A percentile compares a stretch with the other conserved stretches of the same genome.
Evolutionary conservation across 306 rosid genomes (phyloP).

Genomic region (Begonia masoniana): DNA sequence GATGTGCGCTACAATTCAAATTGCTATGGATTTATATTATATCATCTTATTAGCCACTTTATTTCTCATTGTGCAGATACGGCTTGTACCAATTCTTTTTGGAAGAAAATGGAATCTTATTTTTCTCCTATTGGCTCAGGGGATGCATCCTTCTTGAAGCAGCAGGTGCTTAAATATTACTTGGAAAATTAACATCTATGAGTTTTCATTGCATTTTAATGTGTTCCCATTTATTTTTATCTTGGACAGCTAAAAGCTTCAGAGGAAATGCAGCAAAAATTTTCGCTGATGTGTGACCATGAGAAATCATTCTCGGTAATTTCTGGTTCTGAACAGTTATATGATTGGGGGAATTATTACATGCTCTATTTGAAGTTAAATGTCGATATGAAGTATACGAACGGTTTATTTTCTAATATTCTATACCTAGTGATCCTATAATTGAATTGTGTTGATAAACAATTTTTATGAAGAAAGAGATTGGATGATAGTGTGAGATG

Average conservation of each 20-base stretch:
- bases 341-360: too few relatives aligned
- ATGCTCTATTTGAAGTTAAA: too few relatives aligned
- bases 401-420: too few relatives aligned
- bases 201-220: slow-evolving; percentile 9
- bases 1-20: not conserved
- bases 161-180: slow-evolving; percentile 32
- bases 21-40: not conserved
- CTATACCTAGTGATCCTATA: too few relatives aligned
- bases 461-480: too few relatives aligned
- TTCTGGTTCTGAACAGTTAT: too few relatives aligned
- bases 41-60: slow-evolving; percentile 2
- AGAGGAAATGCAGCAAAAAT: slow-evolving; percentile 35
- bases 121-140: slow-evolving; percentile 46
- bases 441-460: too few relatives aligned
- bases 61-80: slow-evolving; percentile 33
- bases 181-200: not conserved
- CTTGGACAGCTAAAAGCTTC: slow-evolving; percentile 33
- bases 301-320: slow-evolving; percentile 34
- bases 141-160: slow-evolving; percentile 41
- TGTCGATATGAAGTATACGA: too few relatives aligned
- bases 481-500: too few relatives aligned
- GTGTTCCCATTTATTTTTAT: slow-evolving; percentile 10
- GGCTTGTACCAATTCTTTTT: slow-evolving; percentile 60
- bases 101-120: slow-evolving; percentile 65
- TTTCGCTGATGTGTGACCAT: slow-evolving; percentile 28